Conservation (phyloP, 208 protist genomes). For the Blastocrithidia nonstop region DNA sequence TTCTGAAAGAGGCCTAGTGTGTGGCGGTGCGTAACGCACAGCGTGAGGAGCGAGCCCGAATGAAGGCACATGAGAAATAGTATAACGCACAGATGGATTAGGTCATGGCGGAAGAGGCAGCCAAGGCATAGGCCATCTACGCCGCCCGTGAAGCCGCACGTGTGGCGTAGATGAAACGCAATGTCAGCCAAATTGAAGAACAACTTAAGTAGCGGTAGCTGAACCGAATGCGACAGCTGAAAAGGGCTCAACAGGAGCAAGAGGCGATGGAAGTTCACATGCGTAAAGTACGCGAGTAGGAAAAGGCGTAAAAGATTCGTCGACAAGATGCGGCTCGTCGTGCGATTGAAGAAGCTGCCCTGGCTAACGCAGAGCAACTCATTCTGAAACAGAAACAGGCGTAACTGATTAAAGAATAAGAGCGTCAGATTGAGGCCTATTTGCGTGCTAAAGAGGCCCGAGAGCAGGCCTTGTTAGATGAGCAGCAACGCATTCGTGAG, state of each 20-base stretch:
- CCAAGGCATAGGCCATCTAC: conserved; percentile 78
- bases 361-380: conserved; percentile 90
- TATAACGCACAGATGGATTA: conserved; percentile 66
- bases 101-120: conserved; percentile 73
- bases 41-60: conserved; percentile 52
- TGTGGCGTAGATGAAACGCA: conserved; percentile 63
- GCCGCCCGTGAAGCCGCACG: conserved; percentile 78
- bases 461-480: conserved; percentile 75
- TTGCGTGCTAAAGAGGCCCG: conserved; percentile 67
- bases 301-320: conserved; percentile 67
- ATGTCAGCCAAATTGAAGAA: conserved; percentile 68
- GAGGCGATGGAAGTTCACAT: conserved; percentile 87
- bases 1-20: conserved; percentile 84
- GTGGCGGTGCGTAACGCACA: conserved; percentile 85
- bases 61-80: conserved; percentile 34
- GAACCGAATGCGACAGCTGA: conserved; percentile 75
- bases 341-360: conserved; percentile 85
- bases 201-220: conserved; percentile 85
- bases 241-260: conserved; percentile 85
- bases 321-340: conserved; percentile 50
- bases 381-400: conserved; percentile 67
- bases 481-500: conserved; percentile 57
- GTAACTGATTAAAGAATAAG: conserved; percentile 71
- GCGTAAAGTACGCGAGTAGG: conserved; percentile 72
- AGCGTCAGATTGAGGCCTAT: conserved; percentile 78